These are phyloP conservation scores for Mallotus repandus DNA, from an alignment of 441 rosid genomes.

Conservation along the genomic window DNA sequence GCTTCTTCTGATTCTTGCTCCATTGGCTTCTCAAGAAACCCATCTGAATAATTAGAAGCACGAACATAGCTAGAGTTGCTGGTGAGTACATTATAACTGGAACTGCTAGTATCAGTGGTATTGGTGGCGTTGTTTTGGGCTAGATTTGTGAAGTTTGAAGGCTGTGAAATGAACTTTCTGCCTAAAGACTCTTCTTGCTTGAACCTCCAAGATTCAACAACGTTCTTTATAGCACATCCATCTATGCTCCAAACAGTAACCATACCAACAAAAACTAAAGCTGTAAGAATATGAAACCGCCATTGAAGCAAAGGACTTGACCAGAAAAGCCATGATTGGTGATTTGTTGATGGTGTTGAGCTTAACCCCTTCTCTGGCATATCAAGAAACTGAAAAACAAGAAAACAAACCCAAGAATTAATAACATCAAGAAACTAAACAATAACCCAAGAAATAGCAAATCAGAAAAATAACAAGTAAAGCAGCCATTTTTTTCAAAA, in stretches of 20 bases:
- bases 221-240: conserved; percentile 48
- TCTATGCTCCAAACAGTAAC: conserved; percentile 74
- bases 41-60: conserved; percentile 16
- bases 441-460: background rate
- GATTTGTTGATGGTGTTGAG: conserved; percentile 30
- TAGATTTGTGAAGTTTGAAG: conserved; percentile 15
- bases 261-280: conserved; percentile 60
- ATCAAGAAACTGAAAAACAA: conserved; percentile 24
- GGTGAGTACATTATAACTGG: conserved; percentile 2
- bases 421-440: background rate
- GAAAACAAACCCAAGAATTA: conserved; percentile 1
- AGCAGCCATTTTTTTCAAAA: background rate
- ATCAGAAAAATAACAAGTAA: conserved; percentile 2
- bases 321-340: conserved; percentile 30
- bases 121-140: background rate
- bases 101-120: background rate
- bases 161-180: conserved; percentile 19
- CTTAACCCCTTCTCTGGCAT: conserved; percentile 73
- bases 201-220: conserved; percentile 59
- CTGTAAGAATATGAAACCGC: conserved; percentile 66
- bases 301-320: conserved; percentile 57
- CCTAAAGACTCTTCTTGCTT: conserved; percentile 33
- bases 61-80: conserved; percentile 2
- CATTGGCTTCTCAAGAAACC: background rate
- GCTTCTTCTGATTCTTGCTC: conserved; percentile 10